A percentile compares a stretch with the other conserved stretches of the same genome.
Evolutionary conservation across 768 basidiomycete species (phyloP).

Genomic region (Ramaria rubella): DNA sequence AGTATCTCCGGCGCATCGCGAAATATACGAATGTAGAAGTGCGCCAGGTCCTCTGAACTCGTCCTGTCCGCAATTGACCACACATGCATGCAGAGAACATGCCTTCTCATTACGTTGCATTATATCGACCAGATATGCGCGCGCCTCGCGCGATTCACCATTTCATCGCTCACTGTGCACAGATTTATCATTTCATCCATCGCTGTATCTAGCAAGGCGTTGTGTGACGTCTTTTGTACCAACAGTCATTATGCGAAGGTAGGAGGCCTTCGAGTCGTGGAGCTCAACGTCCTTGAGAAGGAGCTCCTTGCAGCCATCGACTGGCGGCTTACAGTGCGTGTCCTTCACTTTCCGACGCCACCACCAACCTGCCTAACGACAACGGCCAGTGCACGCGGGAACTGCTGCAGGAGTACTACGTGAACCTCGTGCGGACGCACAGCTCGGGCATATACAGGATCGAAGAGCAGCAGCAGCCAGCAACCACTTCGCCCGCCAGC

Average conservation of each 20-base stretch:
- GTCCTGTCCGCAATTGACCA: conserved; percentile 2
- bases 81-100: conserved; percentile 51
- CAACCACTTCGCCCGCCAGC: conserved; percentile 41
- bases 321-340: conserved; percentile 80
- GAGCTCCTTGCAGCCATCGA: conserved; percentile 90
- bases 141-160: conserved; percentile 79
- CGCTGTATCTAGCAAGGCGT: conserved; percentile 87
- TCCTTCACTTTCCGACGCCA: too few species aligned
- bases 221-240: conserved; percentile 93
- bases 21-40: conserved; percentile 96
- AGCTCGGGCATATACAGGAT: conserved; percentile 46
- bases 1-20: conserved; percentile 92
- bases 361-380: conserved; percentile 8
- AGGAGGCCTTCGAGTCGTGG: conserved; percentile 85
- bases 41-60: conserved; percentile 18
- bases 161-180: conserved; percentile 94
- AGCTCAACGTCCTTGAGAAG: conserved; percentile 91
- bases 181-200: conserved; percentile 95
- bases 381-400: conserved; percentile 89
- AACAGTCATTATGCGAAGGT: conserved; percentile 94
- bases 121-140: conserved; percentile 94
- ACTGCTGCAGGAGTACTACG: conserved; percentile 87
- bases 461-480: conserved; percentile 36
- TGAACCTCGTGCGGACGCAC: conserved; percentile 86
- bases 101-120: conserved; percentile 74